Evolutionary conservation across 2,329 filamentous ascomycete genomes (phyloP).

Genomic region (Colletotrichum somersetense): DNA sequence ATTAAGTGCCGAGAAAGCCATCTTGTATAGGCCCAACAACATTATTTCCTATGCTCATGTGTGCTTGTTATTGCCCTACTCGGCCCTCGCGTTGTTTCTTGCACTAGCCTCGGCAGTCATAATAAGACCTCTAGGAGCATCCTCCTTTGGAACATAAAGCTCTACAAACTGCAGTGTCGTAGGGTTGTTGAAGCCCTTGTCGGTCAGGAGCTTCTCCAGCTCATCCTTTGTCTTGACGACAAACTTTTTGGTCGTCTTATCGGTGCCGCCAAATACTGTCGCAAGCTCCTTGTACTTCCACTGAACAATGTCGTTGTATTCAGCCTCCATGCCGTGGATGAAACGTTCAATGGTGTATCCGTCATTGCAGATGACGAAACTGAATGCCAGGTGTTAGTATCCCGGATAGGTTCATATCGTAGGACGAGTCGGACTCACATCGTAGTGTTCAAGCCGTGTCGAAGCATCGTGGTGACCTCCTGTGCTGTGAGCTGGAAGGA

Average conservation of each 20-base stretch:
- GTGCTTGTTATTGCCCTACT: conserved; percentile 41
- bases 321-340: conserved; percentile 85
- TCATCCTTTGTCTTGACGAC: conserved; percentile 77
- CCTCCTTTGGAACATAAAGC: conserved; percentile 82
- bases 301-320: conserved; percentile 83
- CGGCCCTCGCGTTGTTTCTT: conserved; percentile 69
- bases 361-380: conserved; percentile 87
- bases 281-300: conserved; percentile 82
- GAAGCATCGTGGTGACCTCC: conserved; percentile 86
- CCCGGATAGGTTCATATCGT: not conserved
- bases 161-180: conserved; percentile 79
- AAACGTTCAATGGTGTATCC: conserved; percentile 91
- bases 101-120: conserved; percentile 79
- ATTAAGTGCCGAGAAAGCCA: not conserved
- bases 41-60: not conserved
- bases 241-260: conserved; percentile 71
- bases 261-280: conserved; percentile 73
- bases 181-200: conserved; percentile 72
- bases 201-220: conserved; percentile 72
- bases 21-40: not conserved
- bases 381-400: conserved; percentile 48
- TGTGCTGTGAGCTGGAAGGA: conserved; percentile 88
- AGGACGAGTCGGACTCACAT: conserved; percentile 66
- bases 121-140: conserved; percentile 79
- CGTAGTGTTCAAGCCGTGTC: conserved; percentile 79